Percentiles rank a stretch among this genome's conserved stretches.
phyloP scores from a whole-genome alignment of 495 filamentous ascomycete genomes.

The Hypomontagnella submonticulosa region DNA sequence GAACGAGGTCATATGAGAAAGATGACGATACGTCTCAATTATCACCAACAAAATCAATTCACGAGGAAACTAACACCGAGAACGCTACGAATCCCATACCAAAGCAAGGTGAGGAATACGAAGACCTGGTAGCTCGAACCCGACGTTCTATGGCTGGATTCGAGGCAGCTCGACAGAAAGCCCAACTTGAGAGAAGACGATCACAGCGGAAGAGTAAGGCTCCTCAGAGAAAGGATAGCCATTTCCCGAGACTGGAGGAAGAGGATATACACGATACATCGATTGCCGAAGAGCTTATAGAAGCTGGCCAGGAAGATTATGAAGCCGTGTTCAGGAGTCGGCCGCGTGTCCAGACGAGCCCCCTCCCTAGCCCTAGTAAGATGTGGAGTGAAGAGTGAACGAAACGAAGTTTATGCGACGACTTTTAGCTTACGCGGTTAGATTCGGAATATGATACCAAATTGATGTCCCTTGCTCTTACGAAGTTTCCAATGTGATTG shows the following conservation, averaged over 20 bases:
- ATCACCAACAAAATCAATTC: conserved; percentile 39
- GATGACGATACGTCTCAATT: conserved; percentile 46
- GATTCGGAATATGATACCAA: conserved; percentile 27
- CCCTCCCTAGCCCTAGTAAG: conserved; percentile 66
- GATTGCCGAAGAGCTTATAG: conserved; percentile 47
- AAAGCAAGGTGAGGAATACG: conserved; percentile 47
- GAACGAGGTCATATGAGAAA: conserved; percentile 50
- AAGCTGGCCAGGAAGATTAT: conserved; percentile 72
- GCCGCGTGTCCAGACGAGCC: conserved; percentile 81
- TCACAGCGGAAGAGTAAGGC: conserved; percentile 59
- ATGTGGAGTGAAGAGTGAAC: conserved; percentile 28
- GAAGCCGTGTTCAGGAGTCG: conserved; percentile 87
- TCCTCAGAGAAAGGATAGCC: conserved; percentile 45
- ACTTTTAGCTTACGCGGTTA: conserved; percentile 19
- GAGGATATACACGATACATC: conserved; percentile 44
- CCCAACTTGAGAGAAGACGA: conserved; percentile 67
- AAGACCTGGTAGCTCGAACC: conserved; percentile 76
- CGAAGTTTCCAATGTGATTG: background rate
- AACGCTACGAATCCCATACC: conserved; percentile 31
- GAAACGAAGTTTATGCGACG: conserved; percentile 6
- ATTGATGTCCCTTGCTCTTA: conserved; percentile 18
- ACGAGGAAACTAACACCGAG: conserved; percentile 4
- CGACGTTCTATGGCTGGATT: conserved; percentile 81
- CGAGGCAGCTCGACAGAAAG: conserved; percentile 61
- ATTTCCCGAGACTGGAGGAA: conserved; percentile 56